These are phyloP conservation scores for Echites panduratus DNA, from an alignment of 257 asterid species.

Conservation along the genomic window DNA sequence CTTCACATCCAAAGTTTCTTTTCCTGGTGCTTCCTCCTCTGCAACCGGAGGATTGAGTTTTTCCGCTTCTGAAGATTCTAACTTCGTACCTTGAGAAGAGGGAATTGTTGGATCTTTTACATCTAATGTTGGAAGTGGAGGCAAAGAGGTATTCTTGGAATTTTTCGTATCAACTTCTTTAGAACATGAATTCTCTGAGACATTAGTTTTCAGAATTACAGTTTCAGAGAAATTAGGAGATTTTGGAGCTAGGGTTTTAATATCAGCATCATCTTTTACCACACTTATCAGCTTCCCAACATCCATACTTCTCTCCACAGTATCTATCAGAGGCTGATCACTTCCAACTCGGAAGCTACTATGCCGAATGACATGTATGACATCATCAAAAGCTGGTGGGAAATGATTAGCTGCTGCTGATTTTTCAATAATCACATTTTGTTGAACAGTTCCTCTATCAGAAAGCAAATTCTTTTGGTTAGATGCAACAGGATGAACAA, in stretches of 20 bases:
- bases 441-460: conserved; percentile 35
- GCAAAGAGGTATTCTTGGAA: conserved; percentile 20
- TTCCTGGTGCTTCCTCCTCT: conserved; percentile 44
- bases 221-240: conserved; percentile 28
- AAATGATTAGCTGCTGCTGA: conserved; percentile 28
- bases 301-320: conserved; percentile 31
- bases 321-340: conserved; percentile 41
- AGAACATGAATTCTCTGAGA: conserved; percentile 29
- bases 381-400: conserved; percentile 49
- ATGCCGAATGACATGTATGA: conserved; percentile 60
- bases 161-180: conserved; percentile 46
- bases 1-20: conserved; percentile 67
- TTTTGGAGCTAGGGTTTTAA: conserved; percentile 31
- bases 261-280: conserved; percentile 43
- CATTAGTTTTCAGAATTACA: conserved; percentile 25
- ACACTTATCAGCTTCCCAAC: conserved; percentile 45
- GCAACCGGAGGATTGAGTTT: conserved; percentile 22
- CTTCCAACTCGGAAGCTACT: conserved; percentile 58
- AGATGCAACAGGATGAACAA: conserved; percentile 28
- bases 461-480: conserved; percentile 35
- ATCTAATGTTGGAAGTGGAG: conserved; percentile 19
- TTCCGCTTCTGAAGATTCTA: conserved; percentile 32
- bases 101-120: conserved; percentile 24
- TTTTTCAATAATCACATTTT: conserved; percentile 38
- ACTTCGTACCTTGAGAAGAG: conserved; percentile 19